phyloP scores from a whole-genome alignment of 2,329 filamentous ascomycete species.

The Zasmidium citrigriseum region DNA sequence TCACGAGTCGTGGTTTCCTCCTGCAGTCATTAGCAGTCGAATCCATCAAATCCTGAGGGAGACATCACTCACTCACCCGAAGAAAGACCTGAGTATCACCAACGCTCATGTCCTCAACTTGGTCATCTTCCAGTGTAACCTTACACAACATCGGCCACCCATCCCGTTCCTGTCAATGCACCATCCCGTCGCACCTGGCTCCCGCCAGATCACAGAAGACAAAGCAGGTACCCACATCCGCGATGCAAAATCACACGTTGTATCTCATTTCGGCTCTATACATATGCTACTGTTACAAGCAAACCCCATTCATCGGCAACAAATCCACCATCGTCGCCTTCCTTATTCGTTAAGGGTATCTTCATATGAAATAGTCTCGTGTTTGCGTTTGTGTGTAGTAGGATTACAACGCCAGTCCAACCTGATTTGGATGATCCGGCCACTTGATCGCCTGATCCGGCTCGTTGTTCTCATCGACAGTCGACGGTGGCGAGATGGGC shows the following conservation, averaged over 20 bases:
- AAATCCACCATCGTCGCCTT: not conserved
- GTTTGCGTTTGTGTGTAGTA: not conserved
- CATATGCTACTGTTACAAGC: conserved; percentile 10
- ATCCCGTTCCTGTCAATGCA: not conserved
- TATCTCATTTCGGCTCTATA: conserved; percentile 8
- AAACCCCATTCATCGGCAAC: too few species aligned
- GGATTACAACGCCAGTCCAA: conserved; percentile 21
- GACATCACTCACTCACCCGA: too few species aligned
- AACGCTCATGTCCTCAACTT: too few species aligned
- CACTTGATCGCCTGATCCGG: not conserved
- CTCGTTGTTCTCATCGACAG: conserved; percentile 6
- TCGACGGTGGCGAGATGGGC: conserved; percentile 17
- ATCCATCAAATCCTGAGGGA: too few species aligned
- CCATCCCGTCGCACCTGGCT: not conserved
- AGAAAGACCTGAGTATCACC: too few species aligned
- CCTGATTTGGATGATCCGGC: conserved; percentile 15
- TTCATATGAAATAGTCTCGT: conserved; percentile 9
- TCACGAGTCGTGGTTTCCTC: too few species aligned
- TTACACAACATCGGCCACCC: not conserved
- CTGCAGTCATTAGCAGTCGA: too few species aligned
- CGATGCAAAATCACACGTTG: not conserved
- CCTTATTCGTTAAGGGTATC: conserved; percentile 12
- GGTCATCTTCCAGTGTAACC: too few species aligned
- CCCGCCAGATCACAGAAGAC: too few species aligned
- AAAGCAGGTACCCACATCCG: not conserved